Evolutionary conservation across 768 basidiomycete species (phyloP), one percentile per base, ranked within the genome.

Genomic region (Lentinus brumalis): DNA sequence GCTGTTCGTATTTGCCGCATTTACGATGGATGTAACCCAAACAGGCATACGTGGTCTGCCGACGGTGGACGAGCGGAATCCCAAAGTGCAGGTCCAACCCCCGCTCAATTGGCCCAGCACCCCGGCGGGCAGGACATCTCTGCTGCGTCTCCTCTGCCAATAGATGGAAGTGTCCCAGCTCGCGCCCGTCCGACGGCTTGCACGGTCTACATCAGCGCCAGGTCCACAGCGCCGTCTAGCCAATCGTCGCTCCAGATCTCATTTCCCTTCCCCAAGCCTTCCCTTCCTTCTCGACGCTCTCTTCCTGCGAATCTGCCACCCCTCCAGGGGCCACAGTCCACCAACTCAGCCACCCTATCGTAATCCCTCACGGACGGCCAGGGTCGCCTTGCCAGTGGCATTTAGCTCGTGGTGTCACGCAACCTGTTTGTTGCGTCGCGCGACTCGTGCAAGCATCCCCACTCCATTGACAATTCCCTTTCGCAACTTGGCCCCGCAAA

Each of bases 71-170:
- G 54, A 50, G 21, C 44, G 32, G 12, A 16, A 56, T 50, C 32
- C 45, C 30, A 10, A 53, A 52, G 55, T 16, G 21, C 21, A 49
- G 21, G 14, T 26, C 46, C 46, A 49, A 49, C 18, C 26, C 50
- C 60, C 60, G 60, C 60, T 61, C 54, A 56, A 61, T 61, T 44
- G 9, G 53, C 49, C 60, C 44, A 31, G 40, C 15, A 9, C 39
- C 18, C 54, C 51, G 44, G 47, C 41, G 60, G 32, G 26, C 54
- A 7, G 49, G 38, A 11, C 29, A 49, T 49, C 46, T 12, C 46
- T 9, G 10, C 46, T 12, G 12, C 29, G 21, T 26, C 6, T 29
- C 46, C 26, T 8, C 21, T 49, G 46, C n/a, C 9, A 7, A 26
- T 26, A 14, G 46, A 8, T 26, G 46, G 21, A 18, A 49, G 8